Conservation (phyloP, 225 moss, liverwort and hornwort genomes). For the Ulota crispa region DNA sequence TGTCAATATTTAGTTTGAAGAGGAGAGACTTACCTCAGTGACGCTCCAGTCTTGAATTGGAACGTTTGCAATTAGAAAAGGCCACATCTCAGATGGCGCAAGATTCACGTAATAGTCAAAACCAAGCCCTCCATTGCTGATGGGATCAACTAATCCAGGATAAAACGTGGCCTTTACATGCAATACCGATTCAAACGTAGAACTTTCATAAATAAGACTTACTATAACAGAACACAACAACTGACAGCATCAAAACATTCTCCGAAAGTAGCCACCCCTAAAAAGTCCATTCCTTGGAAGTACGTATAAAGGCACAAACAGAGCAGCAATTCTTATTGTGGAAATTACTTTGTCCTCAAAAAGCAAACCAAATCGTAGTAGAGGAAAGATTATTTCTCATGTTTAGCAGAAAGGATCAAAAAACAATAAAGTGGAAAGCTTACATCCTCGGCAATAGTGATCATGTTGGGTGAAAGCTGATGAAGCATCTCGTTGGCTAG, state of each 20-base stretch:
- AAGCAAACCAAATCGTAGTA: not conserved
- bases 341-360: not conserved
- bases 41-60: constrained; percentile 83
- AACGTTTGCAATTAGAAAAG: constrained; percentile 67
- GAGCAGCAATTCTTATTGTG: not conserved
- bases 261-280: not conserved
- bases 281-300: not conserved
- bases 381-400: not conserved
- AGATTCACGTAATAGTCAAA: constrained; percentile 91
- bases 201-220: not conserved
- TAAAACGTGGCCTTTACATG: constrained; percentile 78
- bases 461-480: constrained; percentile 84
- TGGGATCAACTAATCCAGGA: constrained; percentile 78
- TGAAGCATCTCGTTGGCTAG: constrained; percentile 98
- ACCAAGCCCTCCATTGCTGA: constrained; percentile 85
- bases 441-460: constrained; percentile 99
- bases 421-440: constrained; percentile 12
- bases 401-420: not conserved
- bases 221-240: constrained; percentile 4
- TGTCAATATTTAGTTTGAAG: constrained; percentile 1
- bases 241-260: not conserved
- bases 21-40: constrained; percentile 58
- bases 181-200: constrained; percentile 24
- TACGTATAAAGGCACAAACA: not conserved
- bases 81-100: constrained; percentile 86